These are phyloP conservation scores for Ormosia emarginata DNA, from an alignment of 306 rosid genomes.

Conservation along the genomic window DNA sequence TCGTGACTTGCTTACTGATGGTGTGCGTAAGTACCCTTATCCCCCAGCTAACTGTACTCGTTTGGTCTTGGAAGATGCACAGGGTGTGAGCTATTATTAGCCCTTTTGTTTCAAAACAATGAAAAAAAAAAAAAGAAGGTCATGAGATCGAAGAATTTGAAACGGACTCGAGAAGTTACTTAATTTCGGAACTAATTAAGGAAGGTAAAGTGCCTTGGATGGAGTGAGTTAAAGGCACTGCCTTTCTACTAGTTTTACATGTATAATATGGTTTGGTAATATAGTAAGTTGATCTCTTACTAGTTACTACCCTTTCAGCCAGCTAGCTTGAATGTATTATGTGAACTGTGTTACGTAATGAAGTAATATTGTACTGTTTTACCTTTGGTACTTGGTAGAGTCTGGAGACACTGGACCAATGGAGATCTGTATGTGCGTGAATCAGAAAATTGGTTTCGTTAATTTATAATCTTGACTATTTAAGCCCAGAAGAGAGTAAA, in stretches of 20 bases:
- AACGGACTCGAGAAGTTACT: background rate
- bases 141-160: too few relatives aligned
- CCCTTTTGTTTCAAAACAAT: background rate
- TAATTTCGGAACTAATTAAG: background rate
- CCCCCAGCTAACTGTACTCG: background rate
- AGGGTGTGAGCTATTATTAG: background rate
- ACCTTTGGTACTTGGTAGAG: background rate
- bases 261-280: background rate
- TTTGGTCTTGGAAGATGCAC: background rate
- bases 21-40: background rate
- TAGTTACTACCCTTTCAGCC: background rate
- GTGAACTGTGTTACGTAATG: background rate
- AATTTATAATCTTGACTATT: too few relatives aligned
- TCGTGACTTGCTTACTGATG: background rate
- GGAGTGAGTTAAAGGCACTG: background rate
- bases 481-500: too few relatives aligned
- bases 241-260: background rate
- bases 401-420: too few relatives aligned
- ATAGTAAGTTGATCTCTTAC: background rate
- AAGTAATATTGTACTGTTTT: background rate
- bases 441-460: too few relatives aligned
- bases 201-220: background rate
- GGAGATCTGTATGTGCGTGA: too few relatives aligned
- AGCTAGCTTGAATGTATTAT: background rate
- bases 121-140: background rate